Conservation (phyloP, 164 flowering plant species). For the Santalum album region DNA sequence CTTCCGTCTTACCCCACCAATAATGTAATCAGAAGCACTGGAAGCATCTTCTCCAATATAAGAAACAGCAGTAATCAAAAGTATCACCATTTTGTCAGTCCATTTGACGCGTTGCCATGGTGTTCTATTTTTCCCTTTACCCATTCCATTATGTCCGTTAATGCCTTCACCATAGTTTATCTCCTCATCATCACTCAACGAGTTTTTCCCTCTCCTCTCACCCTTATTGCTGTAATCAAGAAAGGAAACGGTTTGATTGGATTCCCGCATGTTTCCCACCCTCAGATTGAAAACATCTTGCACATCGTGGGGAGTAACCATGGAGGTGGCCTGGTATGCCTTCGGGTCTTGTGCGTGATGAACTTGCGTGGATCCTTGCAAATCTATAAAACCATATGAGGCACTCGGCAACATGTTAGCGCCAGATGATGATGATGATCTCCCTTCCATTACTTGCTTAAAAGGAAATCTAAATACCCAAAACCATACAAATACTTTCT, state of each 20-base stretch:
- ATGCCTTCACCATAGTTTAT: constrained; percentile 12
- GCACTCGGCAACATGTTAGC: constrained; percentile 1
- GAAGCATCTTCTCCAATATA: constrained; percentile 25
- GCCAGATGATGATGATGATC: constrained; percentile 4
- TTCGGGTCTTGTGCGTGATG: neutral
- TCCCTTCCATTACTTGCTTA: constrained; percentile 29
- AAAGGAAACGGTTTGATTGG: constrained; percentile 4
- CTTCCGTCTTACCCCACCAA: constrained; percentile 15
- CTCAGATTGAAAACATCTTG: constrained; percentile 16
- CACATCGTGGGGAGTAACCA: constrained; percentile 13
- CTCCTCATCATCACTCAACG: constrained; percentile 28
- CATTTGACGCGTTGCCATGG: constrained; percentile 33
- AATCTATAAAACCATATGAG: constrained; percentile 4
- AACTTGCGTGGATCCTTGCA: constrained; percentile 6
- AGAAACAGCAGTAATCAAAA: constrained; percentile 29
- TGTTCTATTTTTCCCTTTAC: constrained; percentile 16
- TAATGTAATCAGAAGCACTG: constrained; percentile 8
- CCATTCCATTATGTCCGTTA: constrained; percentile 6
- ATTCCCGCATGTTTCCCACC: neutral
- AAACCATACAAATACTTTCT: neutral
- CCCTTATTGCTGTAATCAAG: constrained; percentile 11
- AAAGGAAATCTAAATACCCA: neutral
- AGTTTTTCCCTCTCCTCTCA: constrained; percentile 9
- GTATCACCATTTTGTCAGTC: constrained; percentile 25
- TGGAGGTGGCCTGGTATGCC: neutral